These are phyloP conservation scores for Trametes polyzona DNA, from an alignment of 1,284 basidiomycete species.

Conservation along the genomic window DNA sequence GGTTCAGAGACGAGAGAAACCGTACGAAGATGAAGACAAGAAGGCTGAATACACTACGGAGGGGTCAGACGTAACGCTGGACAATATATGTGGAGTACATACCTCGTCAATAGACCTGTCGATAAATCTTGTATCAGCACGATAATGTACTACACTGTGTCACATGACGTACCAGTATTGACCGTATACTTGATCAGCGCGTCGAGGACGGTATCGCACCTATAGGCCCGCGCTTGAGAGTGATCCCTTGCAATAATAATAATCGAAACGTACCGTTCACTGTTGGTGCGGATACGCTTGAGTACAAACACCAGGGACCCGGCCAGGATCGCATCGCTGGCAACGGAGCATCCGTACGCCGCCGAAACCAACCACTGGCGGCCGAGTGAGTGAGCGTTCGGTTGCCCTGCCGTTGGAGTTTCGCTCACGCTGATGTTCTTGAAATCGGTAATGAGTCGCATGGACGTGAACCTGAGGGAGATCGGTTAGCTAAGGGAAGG, in stretches of 20 bases:
- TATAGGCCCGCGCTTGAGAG: neutral
- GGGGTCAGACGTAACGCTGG: too few relatives aligned
- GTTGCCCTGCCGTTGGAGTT: too few relatives aligned
- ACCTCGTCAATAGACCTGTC: neutral
- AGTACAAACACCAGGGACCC: neutral
- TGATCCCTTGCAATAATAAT: neutral
- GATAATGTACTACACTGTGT: too few relatives aligned
- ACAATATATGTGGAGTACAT: neutral
- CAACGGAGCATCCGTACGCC: neutral
- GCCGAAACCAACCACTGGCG: slow-evolving; percentile 12
- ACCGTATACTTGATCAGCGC: slow-evolving; percentile 8
- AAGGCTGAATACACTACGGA: neutral
- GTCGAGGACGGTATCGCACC: slow-evolving; percentile 6
- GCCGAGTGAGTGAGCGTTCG: too few relatives aligned
- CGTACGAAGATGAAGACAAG: slow-evolving; percentile 1
- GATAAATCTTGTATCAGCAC: too few relatives aligned
- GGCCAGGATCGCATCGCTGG: slow-evolving; percentile 5
- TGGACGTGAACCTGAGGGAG: neutral
- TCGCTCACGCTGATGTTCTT: slow-evolving; percentile 4
- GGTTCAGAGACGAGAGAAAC: too few relatives aligned
- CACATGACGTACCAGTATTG: slow-evolving; percentile 11
- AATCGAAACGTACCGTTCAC: neutral
- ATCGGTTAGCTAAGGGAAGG: neutral
- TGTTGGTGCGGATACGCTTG: too few relatives aligned
- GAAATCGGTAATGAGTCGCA: neutral